phyloP scores from a whole-genome alignment of 2,329 filamentous ascomycete species.

The Cytospora leucostoma region DNA sequence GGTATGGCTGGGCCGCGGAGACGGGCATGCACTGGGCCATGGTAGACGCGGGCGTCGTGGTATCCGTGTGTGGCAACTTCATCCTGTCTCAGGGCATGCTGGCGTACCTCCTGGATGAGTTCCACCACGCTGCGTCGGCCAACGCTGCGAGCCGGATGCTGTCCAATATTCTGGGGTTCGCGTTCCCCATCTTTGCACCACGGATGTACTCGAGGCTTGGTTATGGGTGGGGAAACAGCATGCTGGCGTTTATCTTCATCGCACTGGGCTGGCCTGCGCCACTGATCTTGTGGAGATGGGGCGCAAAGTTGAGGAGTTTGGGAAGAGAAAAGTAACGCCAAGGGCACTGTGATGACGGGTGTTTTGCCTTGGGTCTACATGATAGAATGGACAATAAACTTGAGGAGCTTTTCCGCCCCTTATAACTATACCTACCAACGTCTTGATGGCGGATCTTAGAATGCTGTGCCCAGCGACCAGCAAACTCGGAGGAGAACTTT shows the following conservation, averaged over 20 bases:
- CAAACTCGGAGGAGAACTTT: too few species aligned
- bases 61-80: slow-evolving; percentile 57
- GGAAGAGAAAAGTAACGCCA: neutral
- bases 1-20: slow-evolving; percentile 51
- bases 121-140: slow-evolving; percentile 38
- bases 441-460: too few species aligned
- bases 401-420: too few species aligned
- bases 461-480: too few species aligned
- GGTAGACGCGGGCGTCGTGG: slow-evolving; percentile 55
- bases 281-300: slow-evolving; percentile 32
- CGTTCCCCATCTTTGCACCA: slow-evolving; percentile 57
- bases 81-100: slow-evolving; percentile 54
- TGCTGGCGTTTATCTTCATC: slow-evolving; percentile 47
- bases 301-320: slow-evolving; percentile 13
- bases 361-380: too few species aligned
- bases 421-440: too few species aligned
- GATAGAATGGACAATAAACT: too few species aligned
- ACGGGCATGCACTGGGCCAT: slow-evolving; percentile 50
- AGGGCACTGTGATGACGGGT: too few species aligned
- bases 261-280: slow-evolving; percentile 46
- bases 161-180: slow-evolving; percentile 54
- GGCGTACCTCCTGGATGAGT: slow-evolving; percentile 58
- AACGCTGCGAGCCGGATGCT: slow-evolving; percentile 56
- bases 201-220: slow-evolving; percentile 38
- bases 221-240: slow-evolving; percentile 48